phyloP scores from a whole-genome alignment of 768 basidiomycete genomes.

The Leccinum longicurvipes region DNA sequence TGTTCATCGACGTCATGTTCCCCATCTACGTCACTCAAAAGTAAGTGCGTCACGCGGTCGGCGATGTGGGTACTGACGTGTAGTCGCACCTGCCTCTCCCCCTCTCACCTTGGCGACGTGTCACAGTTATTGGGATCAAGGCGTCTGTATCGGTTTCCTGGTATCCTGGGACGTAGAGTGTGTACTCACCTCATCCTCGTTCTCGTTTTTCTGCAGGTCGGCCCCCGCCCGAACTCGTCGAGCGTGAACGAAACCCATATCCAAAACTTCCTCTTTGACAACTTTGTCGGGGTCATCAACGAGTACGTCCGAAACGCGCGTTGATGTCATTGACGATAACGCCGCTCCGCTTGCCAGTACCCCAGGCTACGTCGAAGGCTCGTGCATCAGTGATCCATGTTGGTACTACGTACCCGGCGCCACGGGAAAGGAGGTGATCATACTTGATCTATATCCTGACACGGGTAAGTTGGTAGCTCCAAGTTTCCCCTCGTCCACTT shows the following conservation, averaged over 20 bases:
- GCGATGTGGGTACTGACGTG: background rate
- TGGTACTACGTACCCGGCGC: conserved; percentile 55
- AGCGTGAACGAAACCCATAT: conserved; percentile 52
- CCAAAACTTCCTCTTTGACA: conserved; percentile 52
- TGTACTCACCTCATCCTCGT: too few species aligned
- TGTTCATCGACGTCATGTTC: conserved; percentile 49
- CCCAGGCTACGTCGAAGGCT: conserved; percentile 52
- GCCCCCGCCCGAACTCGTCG: conserved; percentile 43
- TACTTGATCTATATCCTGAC: conserved; percentile 56
- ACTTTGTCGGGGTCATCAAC: conserved; percentile 49
- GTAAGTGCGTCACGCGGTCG: conserved; percentile 29
- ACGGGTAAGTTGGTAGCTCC: conserved; percentile 36
- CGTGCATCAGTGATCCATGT: conserved; percentile 57
- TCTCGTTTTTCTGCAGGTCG: conserved; percentile 22
- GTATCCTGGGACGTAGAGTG: background rate
- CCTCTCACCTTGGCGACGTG: background rate
- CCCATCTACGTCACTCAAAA: conserved; percentile 65
- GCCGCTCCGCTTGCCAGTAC: conserved; percentile 12
- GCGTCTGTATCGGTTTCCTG: conserved; percentile 29
- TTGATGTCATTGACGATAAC: background rate
- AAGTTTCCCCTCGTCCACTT: too few species aligned
- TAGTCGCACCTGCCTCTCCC: background rate
- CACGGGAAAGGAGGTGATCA: conserved; percentile 56
- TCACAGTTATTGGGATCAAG: conserved; percentile 61
- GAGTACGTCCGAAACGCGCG: conserved; percentile 31